A percentile compares a stretch with the other conserved stretches of the same genome.
Evolutionary conservation across 1,139 yeast species (phyloP).

Genomic region (Suhomyces guaymorum): DNA sequence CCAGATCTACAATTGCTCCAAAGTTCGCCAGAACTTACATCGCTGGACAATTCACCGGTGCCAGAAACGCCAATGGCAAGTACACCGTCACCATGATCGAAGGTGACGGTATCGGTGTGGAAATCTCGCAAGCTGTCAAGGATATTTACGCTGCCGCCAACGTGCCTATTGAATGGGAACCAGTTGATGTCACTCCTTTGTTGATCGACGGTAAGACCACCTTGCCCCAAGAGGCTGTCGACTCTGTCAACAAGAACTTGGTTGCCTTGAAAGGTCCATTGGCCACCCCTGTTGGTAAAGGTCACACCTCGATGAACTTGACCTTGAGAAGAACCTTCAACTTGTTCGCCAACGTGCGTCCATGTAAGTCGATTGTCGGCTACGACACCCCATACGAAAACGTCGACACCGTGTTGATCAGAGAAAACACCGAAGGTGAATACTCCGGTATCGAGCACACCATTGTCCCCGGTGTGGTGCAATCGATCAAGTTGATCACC

Average conservation of each 20-base stretch:
- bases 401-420: conserved; percentile 92
- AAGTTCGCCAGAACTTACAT: conserved; percentile 48
- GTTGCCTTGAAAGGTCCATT: conserved; percentile 97
- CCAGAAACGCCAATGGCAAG: conserved; percentile 58
- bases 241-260: conserved; percentile 86
- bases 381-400: conserved; percentile 92
- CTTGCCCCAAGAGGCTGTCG: conserved; percentile 89
- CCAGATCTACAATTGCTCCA: conserved; percentile 36
- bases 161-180: conserved; percentile 96
- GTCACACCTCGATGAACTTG: conserved; percentile 95
- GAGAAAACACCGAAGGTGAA: conserved; percentile 99
- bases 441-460: conserved; percentile 99
- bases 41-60: conserved; percentile 53
- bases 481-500: conserved; percentile 95
- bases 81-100: conserved; percentile 94
- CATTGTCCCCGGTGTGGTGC: conserved; percentile 97
- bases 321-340: conserved; percentile 96
- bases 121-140: conserved; percentile 91
- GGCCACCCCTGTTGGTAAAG: conserved; percentile 98
- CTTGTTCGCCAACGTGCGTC: conserved; percentile 96
- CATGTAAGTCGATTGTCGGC: conserved; percentile 91
- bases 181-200: conserved; percentile 93
- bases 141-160: conserved; percentile 88
- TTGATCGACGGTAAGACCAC: conserved; percentile 92
- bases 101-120: conserved; percentile 98